A percentile compares a stretch with the other conserved stretches of the same genome.
Conservation (phyloP, 192 early-diverging fungal species). For the Chytriomyces sp. region DNA sequence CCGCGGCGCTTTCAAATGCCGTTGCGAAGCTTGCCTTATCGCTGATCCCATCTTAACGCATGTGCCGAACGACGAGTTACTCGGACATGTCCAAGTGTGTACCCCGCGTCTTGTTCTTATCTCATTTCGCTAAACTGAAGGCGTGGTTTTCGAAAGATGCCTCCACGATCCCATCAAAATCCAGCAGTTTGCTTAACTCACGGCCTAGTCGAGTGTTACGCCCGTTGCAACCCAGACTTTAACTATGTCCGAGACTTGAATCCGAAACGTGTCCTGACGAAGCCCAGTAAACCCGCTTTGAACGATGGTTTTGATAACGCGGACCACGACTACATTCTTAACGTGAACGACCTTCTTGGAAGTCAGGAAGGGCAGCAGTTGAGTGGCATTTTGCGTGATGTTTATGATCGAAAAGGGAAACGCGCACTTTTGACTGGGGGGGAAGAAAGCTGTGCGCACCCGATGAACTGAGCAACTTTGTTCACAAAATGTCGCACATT, state of each 20-base stretch:
- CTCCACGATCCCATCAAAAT: conserved; percentile 6
- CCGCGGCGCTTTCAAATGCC: not conserved
- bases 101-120: no score
- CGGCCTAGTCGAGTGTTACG: conserved; percentile 74
- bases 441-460: conserved; percentile 72
- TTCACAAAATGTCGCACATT: not conserved
- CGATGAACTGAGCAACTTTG: not conserved
- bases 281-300: conserved; percentile 85
- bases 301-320: conserved; percentile 96
- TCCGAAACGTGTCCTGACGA: conserved; percentile 90
- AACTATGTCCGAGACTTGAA: conserved; percentile 74
- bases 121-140: no score
- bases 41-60: not conserved
- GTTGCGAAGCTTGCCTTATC: not conserved
- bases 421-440: conserved; percentile 69
- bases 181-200: conserved; percentile 7
- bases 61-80: not conserved
- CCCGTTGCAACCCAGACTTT: conserved; percentile 79
- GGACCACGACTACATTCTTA: conserved; percentile 94
- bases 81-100: no score
- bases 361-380: conserved; percentile 84
- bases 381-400: not conserved
- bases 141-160: not conserved
- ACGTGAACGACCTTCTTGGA: conserved; percentile 96
- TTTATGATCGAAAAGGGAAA: conserved; percentile 56